Conservation (phyloP, 345 rosid genomes). For the Nephelium lappaceum region DNA sequence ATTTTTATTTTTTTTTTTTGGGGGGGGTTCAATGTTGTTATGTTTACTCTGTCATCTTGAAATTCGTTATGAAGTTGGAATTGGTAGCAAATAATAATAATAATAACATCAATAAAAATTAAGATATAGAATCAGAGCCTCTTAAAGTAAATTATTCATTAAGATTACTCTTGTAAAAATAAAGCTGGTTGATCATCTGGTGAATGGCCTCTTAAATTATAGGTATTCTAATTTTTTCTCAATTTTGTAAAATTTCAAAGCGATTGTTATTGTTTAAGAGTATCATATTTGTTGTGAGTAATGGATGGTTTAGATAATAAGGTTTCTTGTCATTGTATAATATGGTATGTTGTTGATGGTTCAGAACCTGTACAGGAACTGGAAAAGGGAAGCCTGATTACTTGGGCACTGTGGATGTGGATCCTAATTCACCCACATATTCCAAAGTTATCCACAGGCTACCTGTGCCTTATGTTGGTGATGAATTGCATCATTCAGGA, state of each 20-base stretch:
- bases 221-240: not conserved
- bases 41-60: not conserved
- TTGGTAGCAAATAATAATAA: too few species aligned
- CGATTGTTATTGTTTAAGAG: not conserved
- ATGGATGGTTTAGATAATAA: too few species aligned
- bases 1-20: not conserved
- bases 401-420: conserved; percentile 79
- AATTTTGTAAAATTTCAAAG: not conserved
- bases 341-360: not conserved
- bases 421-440: conserved; percentile 71
- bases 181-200: not conserved
- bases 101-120: too few species aligned
- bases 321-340: not conserved
- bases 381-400: conserved; percentile 80
- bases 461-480: conserved; percentile 70
- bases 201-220: not conserved
- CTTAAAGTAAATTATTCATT: not conserved
- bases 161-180: not conserved
- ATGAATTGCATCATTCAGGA: conserved; percentile 93
- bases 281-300: not conserved
- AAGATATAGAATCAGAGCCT: too few species aligned
- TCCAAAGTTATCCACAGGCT: conserved; percentile 81
- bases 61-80: too few species aligned
- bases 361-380: conserved; percentile 52
- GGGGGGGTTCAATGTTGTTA: not conserved